Evolutionary conservation across 768 basidiomycete genomes (phyloP).

Genomic region (Serendipita vermifera): DNA sequence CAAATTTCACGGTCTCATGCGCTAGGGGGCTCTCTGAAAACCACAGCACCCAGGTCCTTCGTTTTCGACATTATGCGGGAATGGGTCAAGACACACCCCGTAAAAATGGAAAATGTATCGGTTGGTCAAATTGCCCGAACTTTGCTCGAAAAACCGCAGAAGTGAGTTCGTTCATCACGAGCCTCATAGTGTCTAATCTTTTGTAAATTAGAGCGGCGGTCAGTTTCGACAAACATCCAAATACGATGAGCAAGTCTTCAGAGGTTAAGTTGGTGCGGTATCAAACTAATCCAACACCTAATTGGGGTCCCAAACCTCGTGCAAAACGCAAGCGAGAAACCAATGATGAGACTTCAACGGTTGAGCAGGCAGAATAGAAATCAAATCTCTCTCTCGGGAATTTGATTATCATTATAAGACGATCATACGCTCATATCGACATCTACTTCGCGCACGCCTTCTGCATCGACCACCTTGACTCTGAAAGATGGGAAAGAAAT

Average conservation of each 20-base stretch:
- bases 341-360: background rate
- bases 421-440: constrained; percentile 23
- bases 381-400: background rate
- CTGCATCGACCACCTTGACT: constrained; percentile 84
- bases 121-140: constrained; percentile 53
- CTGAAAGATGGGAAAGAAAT: constrained; percentile 73
- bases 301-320: constrained; percentile 75
- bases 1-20: constrained; percentile 86
- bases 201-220: constrained; percentile 38
- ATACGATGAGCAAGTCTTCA: constrained; percentile 43
- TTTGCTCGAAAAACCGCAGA: constrained; percentile 56
- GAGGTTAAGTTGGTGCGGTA: constrained; percentile 74
- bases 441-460: constrained; percentile 73
- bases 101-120: constrained; percentile 71
- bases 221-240: constrained; percentile 66
- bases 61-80: constrained; percentile 74
- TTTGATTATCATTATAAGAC: no score
- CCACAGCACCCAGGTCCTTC: constrained; percentile 55
- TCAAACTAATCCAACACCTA: constrained; percentile 76
- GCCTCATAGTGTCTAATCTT: constrained; percentile 9
- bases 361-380: background rate
- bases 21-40: constrained; percentile 79
- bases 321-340: constrained; percentile 20
- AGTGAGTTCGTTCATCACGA: constrained; percentile 32
- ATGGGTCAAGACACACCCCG: constrained; percentile 73